These are phyloP conservation scores for Heterobasidion occidentale DNA, from an alignment of 1,284 basidiomycete genomes.

Conservation along the genomic window DNA sequence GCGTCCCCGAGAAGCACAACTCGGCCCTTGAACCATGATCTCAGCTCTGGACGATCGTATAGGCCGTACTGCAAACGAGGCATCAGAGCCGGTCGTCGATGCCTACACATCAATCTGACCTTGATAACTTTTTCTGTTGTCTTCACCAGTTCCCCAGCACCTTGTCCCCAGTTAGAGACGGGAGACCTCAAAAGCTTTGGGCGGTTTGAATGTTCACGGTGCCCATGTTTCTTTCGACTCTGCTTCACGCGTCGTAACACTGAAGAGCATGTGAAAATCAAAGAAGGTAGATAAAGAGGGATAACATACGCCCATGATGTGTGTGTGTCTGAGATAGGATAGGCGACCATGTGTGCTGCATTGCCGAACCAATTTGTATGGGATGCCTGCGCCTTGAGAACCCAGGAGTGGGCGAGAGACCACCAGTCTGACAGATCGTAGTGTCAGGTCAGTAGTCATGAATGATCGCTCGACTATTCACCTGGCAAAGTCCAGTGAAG, in stretches of 20 bases:
- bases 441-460: background rate
- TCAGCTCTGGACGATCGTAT: constrained; percentile 36
- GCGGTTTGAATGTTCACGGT: constrained; percentile 24
- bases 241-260: constrained; percentile 28
- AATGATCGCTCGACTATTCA: constrained; percentile 9
- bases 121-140: constrained; percentile 29
- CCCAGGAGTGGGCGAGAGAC: constrained; percentile 24
- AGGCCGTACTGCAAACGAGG: constrained; percentile 28
- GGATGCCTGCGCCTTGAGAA: constrained; percentile 8
- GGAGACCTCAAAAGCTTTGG: constrained; percentile 22
- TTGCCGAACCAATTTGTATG: constrained; percentile 30
- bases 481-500: constrained; percentile 35
- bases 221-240: constrained; percentile 36
- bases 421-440: constrained; percentile 22
- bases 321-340: constrained; percentile 24
- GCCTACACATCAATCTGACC: constrained; percentile 15
- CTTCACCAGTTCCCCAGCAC: constrained; percentile 27
- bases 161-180: constrained; percentile 26
- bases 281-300: background rate
- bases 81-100: background rate
- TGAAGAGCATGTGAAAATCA: constrained; percentile 8
- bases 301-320: constrained; percentile 30
- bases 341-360: constrained; percentile 30
- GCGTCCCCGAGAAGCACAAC: constrained; percentile 26
- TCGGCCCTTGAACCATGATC: constrained; percentile 31